These are phyloP conservation scores for Crataegus laevigata DNA, from an alignment of 306 rosid genomes.

Conservation along the genomic window DNA sequence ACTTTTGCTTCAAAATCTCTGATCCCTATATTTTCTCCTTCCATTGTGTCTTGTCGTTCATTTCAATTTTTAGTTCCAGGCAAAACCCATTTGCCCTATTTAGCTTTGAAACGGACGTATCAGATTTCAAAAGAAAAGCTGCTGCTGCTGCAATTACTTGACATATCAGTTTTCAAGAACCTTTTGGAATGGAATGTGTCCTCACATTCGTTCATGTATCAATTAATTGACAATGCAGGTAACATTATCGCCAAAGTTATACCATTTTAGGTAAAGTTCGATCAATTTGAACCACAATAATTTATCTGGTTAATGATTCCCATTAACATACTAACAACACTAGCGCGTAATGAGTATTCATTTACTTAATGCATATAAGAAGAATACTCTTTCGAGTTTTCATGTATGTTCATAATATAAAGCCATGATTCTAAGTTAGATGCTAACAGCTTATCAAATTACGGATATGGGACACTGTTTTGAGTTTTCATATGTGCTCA, in stretches of 20 bases:
- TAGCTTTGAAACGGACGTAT: constrained; percentile 37
- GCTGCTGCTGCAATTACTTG: neutral
- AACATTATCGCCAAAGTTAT: neutral
- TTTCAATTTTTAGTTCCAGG: constrained; percentile 7
- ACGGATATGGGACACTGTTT: no score
- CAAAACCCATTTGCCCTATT: constrained; percentile 12
- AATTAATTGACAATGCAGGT: neutral
- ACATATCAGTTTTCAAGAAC: constrained; percentile 17
- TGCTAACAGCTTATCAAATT: no score
- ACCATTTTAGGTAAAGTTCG: neutral
- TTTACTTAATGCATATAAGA: neutral
- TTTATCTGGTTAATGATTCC: no score
- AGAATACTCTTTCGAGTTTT: neutral
- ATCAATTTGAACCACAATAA: neutral
- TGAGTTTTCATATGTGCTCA: no score
- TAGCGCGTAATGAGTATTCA: no score
- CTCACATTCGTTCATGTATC: neutral
- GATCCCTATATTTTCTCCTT: constrained; percentile 22
- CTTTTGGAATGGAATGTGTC: neutral
- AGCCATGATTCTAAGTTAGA: no score
- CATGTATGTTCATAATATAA: neutral
- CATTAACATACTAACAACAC: no score
- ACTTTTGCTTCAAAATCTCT: neutral
- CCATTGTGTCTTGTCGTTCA: constrained; percentile 40
- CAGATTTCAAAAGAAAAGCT: constrained; percentile 9